A percentile compares a stretch with the other conserved stretches of the same genome.
Conservation (phyloP, 2,329 filamentous ascomycete genomes). For the Beauveria australis region DNA sequence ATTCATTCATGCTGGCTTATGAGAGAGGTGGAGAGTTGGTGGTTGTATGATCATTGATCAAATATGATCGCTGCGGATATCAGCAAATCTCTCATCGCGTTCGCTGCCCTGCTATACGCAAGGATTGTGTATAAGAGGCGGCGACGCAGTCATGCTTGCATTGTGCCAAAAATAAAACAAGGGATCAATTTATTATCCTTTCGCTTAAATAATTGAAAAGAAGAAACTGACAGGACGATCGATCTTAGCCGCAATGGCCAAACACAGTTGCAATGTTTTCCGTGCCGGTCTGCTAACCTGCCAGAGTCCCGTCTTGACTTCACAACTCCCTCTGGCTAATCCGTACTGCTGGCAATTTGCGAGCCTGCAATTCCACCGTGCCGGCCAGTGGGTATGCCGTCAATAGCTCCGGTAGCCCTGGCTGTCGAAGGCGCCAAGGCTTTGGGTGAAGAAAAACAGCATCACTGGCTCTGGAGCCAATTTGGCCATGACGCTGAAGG, state of each 20-base stretch:
- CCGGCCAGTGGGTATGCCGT: neutral
- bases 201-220: neutral
- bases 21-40: neutral
- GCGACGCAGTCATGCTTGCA: neutral
- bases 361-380: neutral
- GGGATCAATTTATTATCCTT: neutral
- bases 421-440: neutral
- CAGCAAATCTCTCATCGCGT: slow-evolving; percentile 2
- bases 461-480: neutral
- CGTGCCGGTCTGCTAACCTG: neutral
- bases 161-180: neutral
- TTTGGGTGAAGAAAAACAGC: neutral
- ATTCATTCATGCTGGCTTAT: neutral
- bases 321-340: neutral
- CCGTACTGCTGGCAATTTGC: neutral
- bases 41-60: neutral
- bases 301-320: neutral
- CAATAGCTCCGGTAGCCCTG: neutral
- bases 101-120: neutral
- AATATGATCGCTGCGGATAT: slow-evolving; percentile 7
- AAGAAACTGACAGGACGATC: neutral
- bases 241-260: neutral
- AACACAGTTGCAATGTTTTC: too few species aligned
- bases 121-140: neutral
- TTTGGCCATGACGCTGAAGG: neutral